A percentile compares a stretch with the other conserved stretches of the same genome.
Evolutionary conservation across 2,329 filamentous ascomycete genomes (phyloP).

Genomic region (Alternaria dauci): DNA sequence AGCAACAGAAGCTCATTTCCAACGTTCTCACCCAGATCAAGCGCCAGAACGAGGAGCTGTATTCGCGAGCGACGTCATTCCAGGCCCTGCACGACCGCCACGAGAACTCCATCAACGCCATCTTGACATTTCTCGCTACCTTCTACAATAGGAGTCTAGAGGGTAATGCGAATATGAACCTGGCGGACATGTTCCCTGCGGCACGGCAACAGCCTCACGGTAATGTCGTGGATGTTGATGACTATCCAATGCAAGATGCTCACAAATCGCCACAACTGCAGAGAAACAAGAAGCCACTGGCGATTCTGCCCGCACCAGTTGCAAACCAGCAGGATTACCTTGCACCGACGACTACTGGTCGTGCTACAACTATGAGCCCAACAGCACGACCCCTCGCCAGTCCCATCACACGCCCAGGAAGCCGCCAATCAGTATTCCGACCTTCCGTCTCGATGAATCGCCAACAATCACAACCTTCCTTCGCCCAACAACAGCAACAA

Average conservation of each 20-base stretch:
- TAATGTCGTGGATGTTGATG: conserved; percentile 70
- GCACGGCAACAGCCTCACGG: conserved; percentile 65
- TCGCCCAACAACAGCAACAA: conserved; percentile 14
- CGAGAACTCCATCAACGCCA: conserved; percentile 98
- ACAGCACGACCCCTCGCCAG: conserved; percentile 37
- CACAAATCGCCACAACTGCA: conserved; percentile 47
- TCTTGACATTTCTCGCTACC: conserved; percentile 93
- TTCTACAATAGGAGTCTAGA: conserved; percentile 95
- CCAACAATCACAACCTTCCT: conserved; percentile 21
- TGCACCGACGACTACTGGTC: conserved; percentile 26
- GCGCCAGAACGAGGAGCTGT: conserved; percentile 86
- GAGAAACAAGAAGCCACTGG: conserved; percentile 50
- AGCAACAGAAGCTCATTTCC: conserved; percentile 86
- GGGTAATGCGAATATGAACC: conserved; percentile 78
- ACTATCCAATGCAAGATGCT: conserved; percentile 55
- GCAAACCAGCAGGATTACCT: conserved; percentile 40
- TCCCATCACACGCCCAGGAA: conserved; percentile 33
- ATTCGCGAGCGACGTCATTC: conserved; percentile 86
- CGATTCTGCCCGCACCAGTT: conserved; percentile 46
- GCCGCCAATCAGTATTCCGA: conserved; percentile 35
- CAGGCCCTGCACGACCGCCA: conserved; percentile 94
- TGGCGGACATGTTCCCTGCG: conserved; percentile 84
- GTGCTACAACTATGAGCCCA: conserved; percentile 46
- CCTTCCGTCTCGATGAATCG: conserved; percentile 27
- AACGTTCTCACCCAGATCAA: conserved; percentile 81